Base-by-base conservation (phyloP, 2,329 filamentous ascomycete species). In the Triangularia verruculosa region DNA sequence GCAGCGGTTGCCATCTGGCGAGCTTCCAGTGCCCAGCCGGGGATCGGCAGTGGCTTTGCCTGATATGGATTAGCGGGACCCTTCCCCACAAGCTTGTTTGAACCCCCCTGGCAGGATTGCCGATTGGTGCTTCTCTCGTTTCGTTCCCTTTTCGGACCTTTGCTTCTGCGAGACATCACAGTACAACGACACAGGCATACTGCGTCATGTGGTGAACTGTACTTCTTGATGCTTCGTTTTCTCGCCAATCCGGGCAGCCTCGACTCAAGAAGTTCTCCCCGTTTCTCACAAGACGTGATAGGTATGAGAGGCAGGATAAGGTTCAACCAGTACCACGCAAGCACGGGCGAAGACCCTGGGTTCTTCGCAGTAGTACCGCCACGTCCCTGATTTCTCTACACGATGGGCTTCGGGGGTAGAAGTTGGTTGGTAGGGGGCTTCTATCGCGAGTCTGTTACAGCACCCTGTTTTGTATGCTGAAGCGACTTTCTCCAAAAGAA, bases 281-380 rank as follows among this genome's bases (percentile, higher is more conserved):
- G 5, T 28, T 28, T 28, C 5, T 4, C 4, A 28, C 27, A 28
- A 28, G 27, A 28, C 27, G 27, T 28, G 27, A 28, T 12, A 32
- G 30, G 30, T 32, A 28, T 28, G 4, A 32, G 30, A 32, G 13
- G 30, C 30, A 43, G n/a, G 15, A 43, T 43, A 43, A 43, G 34
- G n/a, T 43, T 43, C 34, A 17, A 4, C 34, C 34, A 5, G 34
- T 43, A 8, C n/a, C 34, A 43, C 34, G 15, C n/a, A 43, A 8
- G 17, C 34, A n/a, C 15, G 17, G 17, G n/a, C 34, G n/a, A 43
- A 43, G 34, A 8, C 34, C 34, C 5, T 43, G 34, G n/a, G 32
- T 25, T 58, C 56, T 58, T 58, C 47, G 56, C 56, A n/a, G 56
- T 58, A 24, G 56, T 12, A 43, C 56, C 28, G 28, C 32, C 32